phyloP scores from a whole-genome alignment of 768 basidiomycete genomes.

The Tephrocybe sp. region DNA sequence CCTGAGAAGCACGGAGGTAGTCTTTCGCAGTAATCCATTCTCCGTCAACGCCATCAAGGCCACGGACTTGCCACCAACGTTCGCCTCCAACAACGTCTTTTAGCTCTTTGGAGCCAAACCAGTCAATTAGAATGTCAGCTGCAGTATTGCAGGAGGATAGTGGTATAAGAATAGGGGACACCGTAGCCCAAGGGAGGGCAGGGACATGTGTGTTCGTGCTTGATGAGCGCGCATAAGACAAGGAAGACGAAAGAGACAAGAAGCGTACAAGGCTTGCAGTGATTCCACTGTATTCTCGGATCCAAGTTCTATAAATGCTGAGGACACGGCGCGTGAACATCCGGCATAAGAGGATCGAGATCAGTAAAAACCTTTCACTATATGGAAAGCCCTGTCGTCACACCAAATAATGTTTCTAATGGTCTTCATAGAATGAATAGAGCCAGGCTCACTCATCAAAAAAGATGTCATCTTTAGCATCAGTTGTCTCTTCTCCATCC shows the following conservation, averaged over 20 bases:
- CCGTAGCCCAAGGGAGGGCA: constrained; percentile 62
- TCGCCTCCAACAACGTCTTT: constrained; percentile 69
- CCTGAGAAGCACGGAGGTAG: constrained; percentile 30
- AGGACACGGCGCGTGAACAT: not conserved
- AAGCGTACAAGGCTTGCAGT: constrained; percentile 59
- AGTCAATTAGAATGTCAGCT: constrained; percentile 66
- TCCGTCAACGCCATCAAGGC: constrained; percentile 63
- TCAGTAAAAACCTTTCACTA: constrained; percentile 48
- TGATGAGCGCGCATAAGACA: not conserved
- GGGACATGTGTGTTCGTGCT: constrained; percentile 72
- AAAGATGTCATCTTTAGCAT: constrained; percentile 59
- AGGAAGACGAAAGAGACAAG: not conserved
- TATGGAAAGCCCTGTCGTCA: constrained; percentile 71
- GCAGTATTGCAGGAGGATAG: constrained; percentile 54
- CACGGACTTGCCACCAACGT: constrained; percentile 83
- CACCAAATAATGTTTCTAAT: too few species aligned
- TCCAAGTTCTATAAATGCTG: constrained; percentile 63
- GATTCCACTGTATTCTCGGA: constrained; percentile 69
- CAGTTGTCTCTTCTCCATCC: constrained; percentile 35
- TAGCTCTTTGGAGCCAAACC: constrained; percentile 70
- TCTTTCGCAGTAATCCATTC: constrained; percentile 60
- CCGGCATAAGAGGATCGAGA: not conserved
- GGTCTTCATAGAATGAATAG: not conserved
- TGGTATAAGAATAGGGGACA: constrained; percentile 57
- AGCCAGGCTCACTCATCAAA: constrained; percentile 57